Evolutionary conservation across 306 rosid species (phyloP), one percentile per base, ranked within the genome.

Genomic region (Pueraria montana): DNA sequence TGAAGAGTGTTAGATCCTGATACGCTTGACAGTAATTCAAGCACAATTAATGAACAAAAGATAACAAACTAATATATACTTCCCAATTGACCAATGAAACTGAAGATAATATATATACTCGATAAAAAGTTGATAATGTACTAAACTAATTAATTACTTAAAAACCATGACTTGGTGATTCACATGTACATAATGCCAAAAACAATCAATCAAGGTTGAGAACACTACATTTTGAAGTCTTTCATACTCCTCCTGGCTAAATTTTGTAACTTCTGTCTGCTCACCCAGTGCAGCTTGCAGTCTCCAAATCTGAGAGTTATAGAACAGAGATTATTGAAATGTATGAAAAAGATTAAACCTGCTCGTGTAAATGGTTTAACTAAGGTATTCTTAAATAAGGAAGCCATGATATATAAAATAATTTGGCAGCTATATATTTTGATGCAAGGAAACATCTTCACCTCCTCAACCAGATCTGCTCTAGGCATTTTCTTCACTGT

Each of bases 401-500:
- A 76, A 64, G 5, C 27, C 56, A 72, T 40, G 0, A 20, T 6
- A 18, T n/a, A 46, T 9, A 66, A 68, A 34, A 23, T 76, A 38
- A 59, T n/a, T 20, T 3, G 13, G 59, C 42, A 45, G 67, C 67
- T 40, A 46, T 24, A 40, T 59, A 69, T 59, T 59, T 71, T 76
- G 40, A 18, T 59, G 68, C 7, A 49, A 74, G 23, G 26, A 58
- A 59, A 68, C 53, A 43, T 79, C 68, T 72, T 85, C 68, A 94
- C 98, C 97, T 94, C 97, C 70, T 93, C 92, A 74, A 93, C 93
- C 82, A 94, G 97, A 87, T 89, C 92, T n/a, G 91, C 48, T 86
- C 90, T 92, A 46, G 97, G 96, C 97, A 93, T 87, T 86, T 91
- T 92, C 94, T 90, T 92, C 87, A 94, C 98, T 10, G 86, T 67